Base-by-base conservation (phyloP, 1,284 basidiomycete species). In the Apiotrichum akiyoshidainum region DNA sequence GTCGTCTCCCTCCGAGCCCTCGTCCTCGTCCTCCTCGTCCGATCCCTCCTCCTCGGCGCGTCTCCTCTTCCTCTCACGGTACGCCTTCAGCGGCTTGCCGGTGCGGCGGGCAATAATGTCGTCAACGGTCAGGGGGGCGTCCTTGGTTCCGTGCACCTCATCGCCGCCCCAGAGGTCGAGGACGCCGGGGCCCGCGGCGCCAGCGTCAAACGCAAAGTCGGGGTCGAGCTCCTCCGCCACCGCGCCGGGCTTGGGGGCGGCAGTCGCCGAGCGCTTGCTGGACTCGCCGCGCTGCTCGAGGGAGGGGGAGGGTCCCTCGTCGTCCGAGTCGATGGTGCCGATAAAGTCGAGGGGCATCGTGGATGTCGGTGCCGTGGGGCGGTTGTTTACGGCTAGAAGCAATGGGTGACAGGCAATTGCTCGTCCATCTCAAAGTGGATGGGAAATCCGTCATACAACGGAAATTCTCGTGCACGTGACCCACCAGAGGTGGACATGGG, bases 81-180 rank as follows among this genome's bases (percentile, higher is more conserved):
- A 68, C 64, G 64, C 58, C 57, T 66, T 63, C 51, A 71, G 58
- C 42, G 65, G 71, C 74, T 67, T 79, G 70, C 56, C 80, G 55
- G 80, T 84, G 57, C 87, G 81, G 58, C 87, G 81, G 48, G 86
- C 86, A 68, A 94, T 92, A 65, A 95, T 96, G 71, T 96, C 91
- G 77, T 96, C 90, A 12, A 97, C 87, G 46, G 88, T 91, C 50
- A 96, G 84, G 16, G 88, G 86, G 70, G 82, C 82, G 13, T 85
- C 85, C 55, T 70, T 65, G 1, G 55, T 57, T 44, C 66, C 69
- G 48, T 63, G 59, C 13, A 72, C 65, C 59, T 72, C 64, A 52
- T 77, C 74, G 12, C 67, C 69, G 47, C 71, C 75, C 75, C 74
- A 76, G 7, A 69, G 52, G 55, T 73, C 71, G 19, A 72, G 54